Base-by-base conservation (phyloP, 768 basidiomycete genomes). In the Lactarius tabidus region DNA sequence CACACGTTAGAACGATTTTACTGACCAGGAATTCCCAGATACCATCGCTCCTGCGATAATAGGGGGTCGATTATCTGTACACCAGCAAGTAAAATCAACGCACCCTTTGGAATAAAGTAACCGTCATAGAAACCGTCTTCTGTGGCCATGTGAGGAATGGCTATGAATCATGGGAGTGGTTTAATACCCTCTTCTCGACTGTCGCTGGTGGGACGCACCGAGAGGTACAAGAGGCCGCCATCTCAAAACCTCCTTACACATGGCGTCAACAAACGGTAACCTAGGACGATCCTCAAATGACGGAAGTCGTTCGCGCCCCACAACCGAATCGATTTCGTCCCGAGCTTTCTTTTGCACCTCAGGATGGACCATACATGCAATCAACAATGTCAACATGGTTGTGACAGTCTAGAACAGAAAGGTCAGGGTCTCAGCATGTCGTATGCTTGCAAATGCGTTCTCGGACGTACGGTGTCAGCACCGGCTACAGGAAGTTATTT, bases 261-360 rank as follows among this genome's bases (percentile, higher is more conserved):
- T 12, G 2, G 59, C 59, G 6, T 59, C 59, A n/a, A 51, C 23
- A 23, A 33, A 59, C n/a, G 59, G 59, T 10, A 59, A 35, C 14
- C 29, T 33, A 7, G 20, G n/a, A 35, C 59, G 59, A 51, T 59
- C 59, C 45, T 59, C 59, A 17, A 48, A 51, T 9, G 59, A 48
- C 1, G 72, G 72, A 15, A 72, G 64, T 17, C 65, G 58, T 36
- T 65, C 59, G 26, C 59, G 23, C 17, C 70, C 72, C 2, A 69
- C 45, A 15, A 71, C 65, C 26, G 52, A 41, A 59, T 72, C 71
- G 6, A 73, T 53, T 62, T 73, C 68, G 7, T 60, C 64, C 31
- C 67, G 38, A 38, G 38, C 38, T 14, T 15, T 38, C 38, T 38
- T 38, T 14, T 38, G 38, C 38, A 12, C 38, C 38, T 38, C 38